A percentile compares a stretch with the other conserved stretches of the same genome.
Evolutionary conservation across 441 rosid genomes (phyloP).

Genomic region (Erodium texanum): DNA sequence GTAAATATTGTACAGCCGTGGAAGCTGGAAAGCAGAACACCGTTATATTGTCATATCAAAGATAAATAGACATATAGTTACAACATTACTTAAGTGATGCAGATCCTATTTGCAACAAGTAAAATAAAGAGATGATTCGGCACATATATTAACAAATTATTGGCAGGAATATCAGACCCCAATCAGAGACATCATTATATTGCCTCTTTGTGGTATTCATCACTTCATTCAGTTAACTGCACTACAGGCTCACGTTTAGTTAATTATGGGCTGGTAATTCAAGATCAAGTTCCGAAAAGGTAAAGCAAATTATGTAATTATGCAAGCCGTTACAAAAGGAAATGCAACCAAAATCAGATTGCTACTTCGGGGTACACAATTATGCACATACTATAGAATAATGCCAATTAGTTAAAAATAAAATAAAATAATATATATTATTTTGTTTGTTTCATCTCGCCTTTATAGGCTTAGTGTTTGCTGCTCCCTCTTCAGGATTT

Average conservation of each 20-base stretch:
- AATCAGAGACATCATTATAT: no score
- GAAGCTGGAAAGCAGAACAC: conserved; percentile 52
- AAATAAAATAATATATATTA: no score
- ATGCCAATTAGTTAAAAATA: background rate
- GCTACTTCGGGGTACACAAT: background rate
- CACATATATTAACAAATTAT: background rate
- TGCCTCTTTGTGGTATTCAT: background rate
- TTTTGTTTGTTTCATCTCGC: no score
- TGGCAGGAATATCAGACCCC: background rate
- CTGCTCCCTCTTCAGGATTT: no score
- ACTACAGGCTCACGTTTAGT: background rate
- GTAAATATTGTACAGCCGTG: conserved; percentile 87
- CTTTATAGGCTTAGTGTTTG: no score
- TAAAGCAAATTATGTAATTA: background rate
- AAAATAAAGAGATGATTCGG: background rate
- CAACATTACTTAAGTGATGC: background rate
- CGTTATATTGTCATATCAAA: background rate
- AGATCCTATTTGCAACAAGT: no score
- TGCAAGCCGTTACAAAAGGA: background rate
- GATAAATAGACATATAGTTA: background rate
- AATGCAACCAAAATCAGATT: background rate
- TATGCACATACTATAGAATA: background rate
- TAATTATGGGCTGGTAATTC: background rate
- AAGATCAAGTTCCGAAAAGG: background rate
- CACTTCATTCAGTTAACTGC: background rate